Evolutionary conservation across 2,329 filamentous ascomycete species (phyloP), one percentile per base, ranked within the genome.

Genomic region (Penicillium brasilianum): DNA sequence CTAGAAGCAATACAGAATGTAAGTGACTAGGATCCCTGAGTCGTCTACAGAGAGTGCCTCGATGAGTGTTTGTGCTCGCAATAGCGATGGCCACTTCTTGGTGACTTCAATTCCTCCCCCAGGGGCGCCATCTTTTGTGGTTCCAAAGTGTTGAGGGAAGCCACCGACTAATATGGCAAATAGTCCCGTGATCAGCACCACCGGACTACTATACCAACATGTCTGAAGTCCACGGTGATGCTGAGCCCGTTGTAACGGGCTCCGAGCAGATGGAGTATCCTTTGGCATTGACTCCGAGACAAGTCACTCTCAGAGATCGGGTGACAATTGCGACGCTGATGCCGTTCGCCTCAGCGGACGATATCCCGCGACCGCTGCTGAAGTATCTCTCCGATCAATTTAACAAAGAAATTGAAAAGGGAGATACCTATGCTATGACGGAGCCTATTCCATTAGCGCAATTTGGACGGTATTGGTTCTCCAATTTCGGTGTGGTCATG

Each of bases 391-490:
- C 87, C 69, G 90, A 92, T 72, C 90, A 95, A 78, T 85, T 96
- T 70, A 94, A 93, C 76, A 90, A 91, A 77, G 93, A 96, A 77
- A 95, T 97, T 71, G 91, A 95, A 72, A 91, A 92, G 76, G 93
- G 93, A 59, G 92, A 96, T 76, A 96, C 93, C 1, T 96, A 96
- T 76, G 92, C 93, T 22, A 94, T 96, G 90, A 87, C 89, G 69
- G 88, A 93, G 55, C 82, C 88, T 18, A 87, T 96, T 77, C 82
- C 88, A 4, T 80, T 89, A n/a, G 87, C 90, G 20, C 86, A 84
- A 64, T 97, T 96, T 73, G 88, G 88, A 10, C 82, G 85, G 56
- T 95, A 96, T 79, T 97, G 93, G 93, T 94, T 97, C 76, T 90
- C 92, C 71, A 92, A 93, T 77, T 96, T 96, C 72, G 92, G 87